Evolutionary conservation across 2,329 filamentous ascomycete genomes (phyloP).

Genomic region (Xylariomycetidae sp.): DNA sequence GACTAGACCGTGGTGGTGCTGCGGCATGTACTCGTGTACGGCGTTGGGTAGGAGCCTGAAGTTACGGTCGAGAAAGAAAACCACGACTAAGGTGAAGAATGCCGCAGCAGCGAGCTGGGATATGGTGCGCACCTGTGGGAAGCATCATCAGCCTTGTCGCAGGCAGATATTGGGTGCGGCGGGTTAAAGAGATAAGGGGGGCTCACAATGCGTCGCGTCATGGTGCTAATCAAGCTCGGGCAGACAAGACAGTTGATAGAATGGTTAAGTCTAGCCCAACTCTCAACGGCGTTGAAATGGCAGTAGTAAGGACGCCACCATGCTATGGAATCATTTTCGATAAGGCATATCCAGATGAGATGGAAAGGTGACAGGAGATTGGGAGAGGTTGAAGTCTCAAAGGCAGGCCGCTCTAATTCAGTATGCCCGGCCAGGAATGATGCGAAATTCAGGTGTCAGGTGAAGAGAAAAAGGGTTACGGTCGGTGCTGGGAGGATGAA

Average conservation of each 20-base stretch:
- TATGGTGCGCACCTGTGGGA: conserved; percentile 57
- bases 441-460: too few relatives aligned
- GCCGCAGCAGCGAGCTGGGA: conserved; percentile 68
- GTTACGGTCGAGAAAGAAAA: conserved; percentile 81
- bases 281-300: too few relatives aligned
- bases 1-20: conserved; percentile 77
- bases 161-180: neutral
- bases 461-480: too few relatives aligned
- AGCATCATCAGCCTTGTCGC: neutral
- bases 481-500: too few relatives aligned
- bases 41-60: conserved; percentile 81
- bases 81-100: conserved; percentile 62
- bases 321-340: conserved; percentile 25
- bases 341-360: conserved; percentile 12
- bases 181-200: neutral
- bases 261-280: too few relatives aligned
- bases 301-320: too few relatives aligned
- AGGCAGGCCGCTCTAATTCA: too few relatives aligned
- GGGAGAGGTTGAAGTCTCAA: too few relatives aligned
- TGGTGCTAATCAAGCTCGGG: conserved; percentile 20
- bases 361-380: too few relatives aligned
- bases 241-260: too few relatives aligned
- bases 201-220: conserved; percentile 31
- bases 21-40: conserved; percentile 82
- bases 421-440: too few relatives aligned